Base-by-base conservation (phyloP, 2,329 filamentous ascomycete species). In the Cadophora malorum region DNA sequence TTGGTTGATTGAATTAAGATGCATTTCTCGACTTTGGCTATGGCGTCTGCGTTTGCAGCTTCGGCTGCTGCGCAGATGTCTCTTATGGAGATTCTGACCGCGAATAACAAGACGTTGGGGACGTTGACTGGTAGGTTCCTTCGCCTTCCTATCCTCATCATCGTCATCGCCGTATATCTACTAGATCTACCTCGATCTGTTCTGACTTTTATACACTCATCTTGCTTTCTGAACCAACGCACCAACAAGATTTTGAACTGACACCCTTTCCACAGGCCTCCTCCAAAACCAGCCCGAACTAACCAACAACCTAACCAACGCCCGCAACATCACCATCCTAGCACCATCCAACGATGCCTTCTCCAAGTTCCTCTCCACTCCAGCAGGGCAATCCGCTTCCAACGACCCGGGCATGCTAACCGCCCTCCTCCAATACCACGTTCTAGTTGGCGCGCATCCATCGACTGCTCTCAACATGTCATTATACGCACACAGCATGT, bases 281-380 rank as follows among this genome's bases (percentile, higher is more conserved):
- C 76, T 85, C 23, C 63, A 71, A 10, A 67, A 71, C 23, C 77
- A 78, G 61, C 79, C 81, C 9, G 72, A 75, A 6, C 72, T 85
- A 28, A 66, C 81, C 19, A 53, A 72, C 16, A 65, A 77, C 5
- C 76, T 87, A 28, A 72, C 72, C 41, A 74, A 69, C 31, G 77
- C 81, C 3, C 72, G 72, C 19, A 86, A 88, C 73, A 80, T 89
- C 67, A 89, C 87, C 14, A 81, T 79, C 61, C 72, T 79, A 21
- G 76, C 76, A 2, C 77, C 77, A 3, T 75, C 66, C 65, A 76
- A 78, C 50, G 72, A 72, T 7, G 78, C 77, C 19, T 74, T 79
- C 62, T 60, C 62, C 25, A 71, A 70, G 53, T 71, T 76, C 23
- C 80, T 81, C 16, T 64, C 70, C 38, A 69, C 73, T 1, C 65